These are phyloP conservation scores for Andrographis paniculata DNA, from an alignment of 305 asterid genomes.

Conservation along the genomic window DNA sequence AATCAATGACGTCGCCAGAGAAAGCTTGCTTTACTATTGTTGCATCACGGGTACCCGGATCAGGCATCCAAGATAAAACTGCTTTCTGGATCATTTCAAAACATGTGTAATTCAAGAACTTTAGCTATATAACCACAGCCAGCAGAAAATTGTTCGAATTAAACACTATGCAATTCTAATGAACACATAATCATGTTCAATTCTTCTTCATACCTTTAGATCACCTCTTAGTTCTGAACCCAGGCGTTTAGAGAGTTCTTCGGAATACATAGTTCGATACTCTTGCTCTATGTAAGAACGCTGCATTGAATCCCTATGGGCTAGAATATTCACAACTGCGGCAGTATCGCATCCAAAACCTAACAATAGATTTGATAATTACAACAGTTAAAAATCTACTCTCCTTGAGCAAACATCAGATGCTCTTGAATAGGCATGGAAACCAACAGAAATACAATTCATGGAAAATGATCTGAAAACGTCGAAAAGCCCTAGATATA, in stretches of 20 bases:
- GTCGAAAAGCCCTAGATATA: neutral
- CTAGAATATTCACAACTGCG: slow-evolving; percentile 72
- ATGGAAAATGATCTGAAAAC: neutral
- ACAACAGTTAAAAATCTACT: slow-evolving; percentile 1
- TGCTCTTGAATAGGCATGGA: neutral
- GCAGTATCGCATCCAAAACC: slow-evolving; percentile 93
- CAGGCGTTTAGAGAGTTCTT: slow-evolving; percentile 68
- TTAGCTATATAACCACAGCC: slow-evolving; percentile 4
- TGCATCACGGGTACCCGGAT: slow-evolving; percentile 88
- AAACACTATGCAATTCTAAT: neutral
- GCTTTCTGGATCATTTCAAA: slow-evolving; percentile 51
- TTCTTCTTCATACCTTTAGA: slow-evolving; percentile 42
- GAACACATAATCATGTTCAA: neutral
- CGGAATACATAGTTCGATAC: slow-evolving; percentile 58
- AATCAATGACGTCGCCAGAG: slow-evolving; percentile 30
- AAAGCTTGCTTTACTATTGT: slow-evolving; percentile 50
- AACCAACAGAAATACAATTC: slow-evolving; percentile 3
- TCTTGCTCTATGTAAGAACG: slow-evolving; percentile 79
- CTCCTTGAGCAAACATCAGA: neutral
- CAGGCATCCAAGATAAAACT: slow-evolving; percentile 73
- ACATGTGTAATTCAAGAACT: slow-evolving; percentile 1
- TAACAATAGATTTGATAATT: slow-evolving; percentile 18
- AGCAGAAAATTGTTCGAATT: neutral
- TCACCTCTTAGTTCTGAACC: slow-evolving; percentile 81
- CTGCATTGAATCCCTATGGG: slow-evolving; percentile 78